Base-by-base conservation (phyloP, 495 filamentous ascomycete genomes). In the Penicillium turbatum region DNA sequence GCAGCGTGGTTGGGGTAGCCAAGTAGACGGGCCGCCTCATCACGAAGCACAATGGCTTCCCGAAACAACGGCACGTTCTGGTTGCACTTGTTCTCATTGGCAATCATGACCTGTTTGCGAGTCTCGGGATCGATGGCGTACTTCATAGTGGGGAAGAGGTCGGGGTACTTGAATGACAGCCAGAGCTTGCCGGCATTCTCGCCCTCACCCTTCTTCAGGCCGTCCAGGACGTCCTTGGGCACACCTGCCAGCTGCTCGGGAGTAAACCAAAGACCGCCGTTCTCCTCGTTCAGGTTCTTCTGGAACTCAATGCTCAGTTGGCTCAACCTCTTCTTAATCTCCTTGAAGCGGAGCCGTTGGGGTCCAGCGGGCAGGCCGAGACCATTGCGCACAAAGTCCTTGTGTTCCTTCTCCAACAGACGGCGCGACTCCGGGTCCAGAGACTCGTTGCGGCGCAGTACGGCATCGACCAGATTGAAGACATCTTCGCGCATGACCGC, bases 1-100 rank as follows among this genome's bases (percentile, higher is more conserved):
- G 89, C 82, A 29, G 93, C 93, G 72, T 97, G 92, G 62, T 95
- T 88, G 16, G 86, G 87, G 69, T 96, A 98, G 6, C 90, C 92
- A 21, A 98, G 75, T 35, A 98, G 74, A 45, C 95, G 84, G 31
- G 95, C 93, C 19, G 86, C 89, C 72, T 98, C 95, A 60, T 98
- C 93, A 15, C 95, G 87, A 51, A 97, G 79, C 13, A 92, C 68
- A 41, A 98, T 81, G 2, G 91, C 82, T 69, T 97, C 93, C 51
- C 79, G 82, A 79, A 98, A 97, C 15, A 98, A 75, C 0, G 86
- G 81, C 6, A 85, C 81, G 62, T 98, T 98, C 64, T 88, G 73
- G 63, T 92, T 92, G 72, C 84, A 89, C 82, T 89, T 88, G 72
- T 90, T 91, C 72, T 86, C 84, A 57, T 86, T 85, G 43, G 72